A percentile compares a stretch with the other conserved stretches of the same genome.
These are phyloP conservation scores for Planoprotostelium fungivorum DNA, from an alignment of 78 protist genomes.

Conservation along the genomic window DNA sequence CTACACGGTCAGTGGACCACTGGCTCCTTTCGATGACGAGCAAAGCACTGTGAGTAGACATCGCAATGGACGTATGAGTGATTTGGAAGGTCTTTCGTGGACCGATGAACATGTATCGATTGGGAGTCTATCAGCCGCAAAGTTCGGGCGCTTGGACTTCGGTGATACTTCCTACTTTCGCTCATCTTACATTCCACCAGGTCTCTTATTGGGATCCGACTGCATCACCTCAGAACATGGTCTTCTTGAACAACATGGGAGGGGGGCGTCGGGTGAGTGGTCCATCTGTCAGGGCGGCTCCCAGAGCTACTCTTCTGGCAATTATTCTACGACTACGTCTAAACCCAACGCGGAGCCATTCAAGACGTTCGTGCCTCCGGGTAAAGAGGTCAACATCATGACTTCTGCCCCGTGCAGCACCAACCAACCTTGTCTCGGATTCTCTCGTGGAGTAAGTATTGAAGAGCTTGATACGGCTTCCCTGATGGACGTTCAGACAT, in stretches of 20 bases:
- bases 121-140: background rate
- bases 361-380: background rate
- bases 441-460: background rate
- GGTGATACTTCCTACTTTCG: background rate
- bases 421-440: background rate
- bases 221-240: background rate
- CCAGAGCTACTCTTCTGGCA: background rate
- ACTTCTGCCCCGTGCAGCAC: background rate
- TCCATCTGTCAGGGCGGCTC: background rate
- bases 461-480: background rate
- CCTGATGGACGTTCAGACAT: background rate
- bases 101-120: background rate
- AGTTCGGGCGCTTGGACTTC: background rate
- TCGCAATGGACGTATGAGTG: background rate
- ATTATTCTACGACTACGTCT: background rate
- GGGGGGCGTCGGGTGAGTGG: background rate
- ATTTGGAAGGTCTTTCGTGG: background rate
- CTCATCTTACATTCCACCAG: background rate
- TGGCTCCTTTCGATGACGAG: background rate
- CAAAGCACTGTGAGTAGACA: background rate
- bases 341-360: background rate
- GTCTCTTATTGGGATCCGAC: background rate
- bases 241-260: background rate
- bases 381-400: background rate
- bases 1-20: background rate